Evolutionary conservation across 176 grass and related monocot genomes (phyloP).

Genomic region (Thalia dealbata): DNA sequence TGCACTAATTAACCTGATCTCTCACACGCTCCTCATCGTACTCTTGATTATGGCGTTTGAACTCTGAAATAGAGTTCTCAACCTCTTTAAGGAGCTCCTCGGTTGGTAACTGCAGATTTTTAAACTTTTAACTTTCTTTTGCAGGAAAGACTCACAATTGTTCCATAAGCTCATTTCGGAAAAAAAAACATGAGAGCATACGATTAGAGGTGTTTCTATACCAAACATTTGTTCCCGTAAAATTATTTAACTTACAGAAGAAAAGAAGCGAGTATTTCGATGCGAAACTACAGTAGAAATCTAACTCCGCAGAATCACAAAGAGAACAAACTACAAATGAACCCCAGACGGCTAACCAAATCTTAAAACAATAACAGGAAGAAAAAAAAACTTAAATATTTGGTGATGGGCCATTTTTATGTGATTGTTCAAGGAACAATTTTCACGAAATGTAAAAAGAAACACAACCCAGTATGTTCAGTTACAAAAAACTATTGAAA

Average conservation of each 20-base stretch:
- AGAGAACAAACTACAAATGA: background rate
- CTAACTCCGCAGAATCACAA: background rate
- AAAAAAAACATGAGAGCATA: no score
- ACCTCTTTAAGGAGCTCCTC: slow-evolving; percentile 85
- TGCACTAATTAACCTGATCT: slow-evolving; percentile 68
- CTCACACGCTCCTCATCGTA: slow-evolving; percentile 72
- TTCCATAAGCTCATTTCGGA: no score
- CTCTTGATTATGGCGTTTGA: slow-evolving; percentile 80
- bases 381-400: no score
- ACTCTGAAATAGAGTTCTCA: slow-evolving; percentile 64
- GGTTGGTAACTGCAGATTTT: slow-evolving; percentile 53
- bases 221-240: no score
- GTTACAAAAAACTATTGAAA: background rate
- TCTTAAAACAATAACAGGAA: background rate
- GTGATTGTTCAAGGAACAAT: no score
- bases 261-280: background rate
- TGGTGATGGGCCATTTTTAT: no score
- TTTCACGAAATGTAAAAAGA: background rate
- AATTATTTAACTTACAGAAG: background rate
- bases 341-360: background rate
- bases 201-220: no score
- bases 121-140: background rate
- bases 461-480: background rate
- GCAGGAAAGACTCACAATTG: no score
- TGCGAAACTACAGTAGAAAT: background rate